These are phyloP conservation scores for Stagonosporopsis tanaceti DNA, from an alignment of 2,329 filamentous ascomycete genomes.

Conservation along the genomic window DNA sequence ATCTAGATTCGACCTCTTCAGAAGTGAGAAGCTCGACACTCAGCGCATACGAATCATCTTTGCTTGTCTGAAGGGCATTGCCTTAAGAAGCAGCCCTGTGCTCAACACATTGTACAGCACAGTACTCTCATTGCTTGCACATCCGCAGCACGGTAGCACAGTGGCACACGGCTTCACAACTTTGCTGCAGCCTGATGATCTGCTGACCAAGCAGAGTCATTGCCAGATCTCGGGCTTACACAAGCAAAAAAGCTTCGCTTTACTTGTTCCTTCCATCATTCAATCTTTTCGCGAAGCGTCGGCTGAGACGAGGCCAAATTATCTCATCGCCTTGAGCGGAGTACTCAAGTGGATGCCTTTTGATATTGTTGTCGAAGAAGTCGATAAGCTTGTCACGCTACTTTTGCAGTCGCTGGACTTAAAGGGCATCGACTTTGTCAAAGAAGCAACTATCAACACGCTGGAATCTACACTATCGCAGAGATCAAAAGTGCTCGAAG, in stretches of 20 bases:
- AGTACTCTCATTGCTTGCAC: slow-evolving; percentile 60
- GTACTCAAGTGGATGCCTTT: slow-evolving; percentile 68
- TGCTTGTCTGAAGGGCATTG: slow-evolving; percentile 67
- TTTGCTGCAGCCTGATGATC: slow-evolving; percentile 67
- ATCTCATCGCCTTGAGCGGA: slow-evolving; percentile 69
- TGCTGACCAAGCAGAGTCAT: slow-evolving; percentile 67
- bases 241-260: slow-evolving; percentile 70
- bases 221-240: slow-evolving; percentile 68
- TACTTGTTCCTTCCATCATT: slow-evolving; percentile 65
- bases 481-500: slow-evolving; percentile 61
- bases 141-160: slow-evolving; percentile 57
- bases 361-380: slow-evolving; percentile 65
- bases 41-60: slow-evolving; percentile 64
- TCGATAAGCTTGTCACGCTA: slow-evolving; percentile 65
- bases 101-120: slow-evolving; percentile 52
- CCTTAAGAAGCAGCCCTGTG: slow-evolving; percentile 62
- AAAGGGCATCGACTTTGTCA: slow-evolving; percentile 60
- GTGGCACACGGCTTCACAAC: slow-evolving; percentile 66
- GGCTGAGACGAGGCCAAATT: slow-evolving; percentile 62
- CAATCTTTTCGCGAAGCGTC: slow-evolving; percentile 59
- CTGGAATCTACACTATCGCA: slow-evolving; percentile 66
- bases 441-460: slow-evolving; percentile 67
- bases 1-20: slow-evolving; percentile 41
- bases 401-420: slow-evolving; percentile 71
- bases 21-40: slow-evolving; percentile 42